Evolutionary conservation across 176 grass and related monocot species (phyloP).

Genomic region (Luzula sylvatica): DNA sequence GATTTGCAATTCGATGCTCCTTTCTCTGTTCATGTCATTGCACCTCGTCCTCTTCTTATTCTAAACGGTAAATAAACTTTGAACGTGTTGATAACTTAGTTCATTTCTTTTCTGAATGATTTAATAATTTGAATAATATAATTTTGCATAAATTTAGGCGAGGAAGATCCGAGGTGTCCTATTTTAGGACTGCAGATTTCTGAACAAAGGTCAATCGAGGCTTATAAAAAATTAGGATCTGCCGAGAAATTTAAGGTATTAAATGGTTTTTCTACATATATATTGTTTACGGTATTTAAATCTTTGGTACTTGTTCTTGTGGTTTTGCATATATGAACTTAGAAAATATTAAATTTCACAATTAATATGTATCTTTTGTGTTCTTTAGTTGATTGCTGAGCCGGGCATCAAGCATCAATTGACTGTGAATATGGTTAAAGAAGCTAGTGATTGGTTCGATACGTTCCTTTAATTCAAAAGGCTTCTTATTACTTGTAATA

Average conservation of each 20-base stretch:
- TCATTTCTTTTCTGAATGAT: too few species aligned
- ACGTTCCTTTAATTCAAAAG: constrained; percentile 22
- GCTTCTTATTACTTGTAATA: not conserved
- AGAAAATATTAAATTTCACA: too few species aligned
- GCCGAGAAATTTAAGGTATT: constrained; percentile 56
- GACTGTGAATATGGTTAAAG: constrained; percentile 60
- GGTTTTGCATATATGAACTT: not conserved
- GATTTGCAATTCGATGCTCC: constrained; percentile 59
- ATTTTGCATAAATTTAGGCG: constrained; percentile 31
- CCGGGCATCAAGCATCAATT: constrained; percentile 36
- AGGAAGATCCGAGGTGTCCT: constrained; percentile 68
- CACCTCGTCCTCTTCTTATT: constrained; percentile 55
- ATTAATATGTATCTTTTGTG: not conserved
- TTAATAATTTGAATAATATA: not conserved
- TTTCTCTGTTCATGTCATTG: constrained; percentile 44
- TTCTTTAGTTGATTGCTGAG: constrained; percentile 51
- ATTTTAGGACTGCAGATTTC: constrained; percentile 41
- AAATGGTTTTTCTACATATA: not conserved
- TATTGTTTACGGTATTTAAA: too few species aligned
- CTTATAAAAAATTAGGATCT: constrained; percentile 26
- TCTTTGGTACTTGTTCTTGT: too few species aligned
- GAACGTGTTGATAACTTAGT: not conserved
- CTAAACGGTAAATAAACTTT: constrained; percentile 54
- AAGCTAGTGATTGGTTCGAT: constrained; percentile 77
- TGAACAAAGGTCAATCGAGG: constrained; percentile 26